Evolutionary conservation across 2,329 filamentous ascomycete species (phyloP), one percentile per base, ranked within the genome.

Genomic region (Parastagonospora nodorum): DNA sequence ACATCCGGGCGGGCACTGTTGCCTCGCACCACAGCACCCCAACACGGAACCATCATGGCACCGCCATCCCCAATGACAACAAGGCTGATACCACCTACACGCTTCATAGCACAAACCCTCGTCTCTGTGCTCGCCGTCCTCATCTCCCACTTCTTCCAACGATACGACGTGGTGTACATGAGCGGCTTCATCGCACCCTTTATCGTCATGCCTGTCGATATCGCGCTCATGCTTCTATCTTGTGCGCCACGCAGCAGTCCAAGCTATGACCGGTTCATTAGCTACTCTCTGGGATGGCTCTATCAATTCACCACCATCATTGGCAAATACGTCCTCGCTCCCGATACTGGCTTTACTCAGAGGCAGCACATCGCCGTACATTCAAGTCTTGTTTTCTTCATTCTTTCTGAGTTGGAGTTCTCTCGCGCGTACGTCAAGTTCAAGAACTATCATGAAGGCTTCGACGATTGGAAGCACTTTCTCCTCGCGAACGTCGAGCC

Each of bases 351-450:
- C 31, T 38, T 45, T 37, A 37, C 42, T 27, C 43, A 46, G 31
- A 46, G 35, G 24, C 43, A 46, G 32, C 36, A 46, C 36, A 28
- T 32, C 31, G 43, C 36, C 35, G 43, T 46, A 35, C 43, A 46
- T 29, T 46, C 39, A 28, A 39, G 43, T 27, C 43, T 46, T 35
- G 36, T 36, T 5, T 46, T 46, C 27, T 46, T 46, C 35, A 9
- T 46, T 36, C 39, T 46, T 12, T 46, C 43, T 24, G 43, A 46
- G 39, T 39, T 46, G 14, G 43, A 46, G 14, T 46, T 39, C 27
- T 46, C 39, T 27, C 43, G 35, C 36, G 43, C 36, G 39, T 46
- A 46, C n/a, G 39, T 39, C 43, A 31, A 46, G 24, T 40, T 39
- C 27, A 39, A 39, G 35, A 40, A 40, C n/a, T 46, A 31, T 28